A percentile compares a stretch with the other conserved stretches of the same genome.
phyloP scores from a whole-genome alignment of 352 stramenopile species.

The Phytophthora sojae region DNA sequence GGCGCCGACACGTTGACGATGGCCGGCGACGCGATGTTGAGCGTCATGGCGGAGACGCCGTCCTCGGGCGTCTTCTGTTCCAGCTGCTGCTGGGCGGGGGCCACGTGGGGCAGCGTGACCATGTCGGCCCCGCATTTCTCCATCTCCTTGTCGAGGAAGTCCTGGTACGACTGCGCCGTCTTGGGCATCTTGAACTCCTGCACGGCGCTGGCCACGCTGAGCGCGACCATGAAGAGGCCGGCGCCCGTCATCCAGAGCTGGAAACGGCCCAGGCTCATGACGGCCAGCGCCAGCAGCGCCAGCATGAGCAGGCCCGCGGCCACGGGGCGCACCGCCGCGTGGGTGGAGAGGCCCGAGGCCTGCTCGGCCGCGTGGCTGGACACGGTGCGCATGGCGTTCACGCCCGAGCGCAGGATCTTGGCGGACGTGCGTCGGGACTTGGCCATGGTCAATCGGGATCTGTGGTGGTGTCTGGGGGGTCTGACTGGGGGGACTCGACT shows the following conservation, averaged over 20 bases:
- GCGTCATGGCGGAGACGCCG: slow-evolving; percentile 30
- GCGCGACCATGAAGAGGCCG: slow-evolving; percentile 65
- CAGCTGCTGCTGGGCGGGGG: slow-evolving; percentile 32
- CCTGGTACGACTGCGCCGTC: slow-evolving; percentile 54
- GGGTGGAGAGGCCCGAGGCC: slow-evolving; percentile 25
- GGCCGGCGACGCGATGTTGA: slow-evolving; percentile 57
- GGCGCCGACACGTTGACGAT: slow-evolving; percentile 30
- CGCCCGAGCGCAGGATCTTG: slow-evolving; percentile 41
- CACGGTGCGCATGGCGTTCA: slow-evolving; percentile 42
- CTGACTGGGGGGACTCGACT: neutral
- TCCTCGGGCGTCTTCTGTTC: slow-evolving; percentile 36
- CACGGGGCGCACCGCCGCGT: slow-evolving; percentile 37
- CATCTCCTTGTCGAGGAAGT: slow-evolving; percentile 68
- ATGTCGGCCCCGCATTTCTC: slow-evolving; percentile 52
- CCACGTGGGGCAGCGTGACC: slow-evolving; percentile 60
- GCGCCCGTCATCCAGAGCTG: slow-evolving; percentile 76
- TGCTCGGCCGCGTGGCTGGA: slow-evolving; percentile 36
- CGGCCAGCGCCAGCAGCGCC: slow-evolving; percentile 51
- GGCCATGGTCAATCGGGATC: slow-evolving; percentile 33
- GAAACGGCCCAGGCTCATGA: slow-evolving; percentile 57
- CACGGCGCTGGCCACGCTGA: slow-evolving; percentile 68
- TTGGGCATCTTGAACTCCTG: slow-evolving; percentile 66
- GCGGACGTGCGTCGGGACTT: slow-evolving; percentile 33
- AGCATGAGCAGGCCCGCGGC: slow-evolving; percentile 44
- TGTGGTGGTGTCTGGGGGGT: neutral